Conservation (phyloP, 2,329 filamentous ascomycete species). For the Cladosporium halotolerans region DNA sequence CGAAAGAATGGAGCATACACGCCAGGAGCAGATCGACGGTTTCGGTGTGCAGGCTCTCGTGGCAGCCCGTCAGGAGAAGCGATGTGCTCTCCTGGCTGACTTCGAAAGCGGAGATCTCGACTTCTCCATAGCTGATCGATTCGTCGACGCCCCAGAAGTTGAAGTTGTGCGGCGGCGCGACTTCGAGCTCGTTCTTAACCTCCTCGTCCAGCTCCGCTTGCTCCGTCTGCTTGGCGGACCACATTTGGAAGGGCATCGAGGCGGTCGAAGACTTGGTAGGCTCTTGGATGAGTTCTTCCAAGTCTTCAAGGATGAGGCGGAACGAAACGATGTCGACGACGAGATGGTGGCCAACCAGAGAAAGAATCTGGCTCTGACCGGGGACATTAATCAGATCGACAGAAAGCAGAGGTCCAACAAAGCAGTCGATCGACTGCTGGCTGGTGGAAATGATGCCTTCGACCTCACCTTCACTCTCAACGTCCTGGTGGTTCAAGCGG, state of each 20-base stretch:
- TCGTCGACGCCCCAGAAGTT: constrained; percentile 36
- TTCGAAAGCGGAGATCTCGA: constrained; percentile 3
- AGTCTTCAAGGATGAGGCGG: constrained; percentile 34
- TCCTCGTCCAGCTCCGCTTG: neutral
- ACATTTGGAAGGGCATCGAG: constrained; percentile 24
- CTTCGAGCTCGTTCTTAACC: neutral
- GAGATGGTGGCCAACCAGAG: constrained; percentile 33
- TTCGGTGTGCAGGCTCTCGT: constrained; percentile 31
- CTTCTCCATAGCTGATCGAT: constrained; percentile 11
- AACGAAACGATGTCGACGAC: constrained; percentile 35
- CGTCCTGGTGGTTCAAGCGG: neutral
- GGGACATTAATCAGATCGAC: constrained; percentile 34
- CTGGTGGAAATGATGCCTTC: neutral
- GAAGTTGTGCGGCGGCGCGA: constrained; percentile 24
- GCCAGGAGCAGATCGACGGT: constrained; percentile 33
- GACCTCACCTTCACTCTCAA: constrained; percentile 22
- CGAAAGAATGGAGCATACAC: constrained; percentile 38
- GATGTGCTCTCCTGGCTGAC: constrained; percentile 21
- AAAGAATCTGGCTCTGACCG: constrained; percentile 29
- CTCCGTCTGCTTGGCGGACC: constrained; percentile 18
- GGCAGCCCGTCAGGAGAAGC: constrained; percentile 17
- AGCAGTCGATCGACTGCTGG: constrained; percentile 26
- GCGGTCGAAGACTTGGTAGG: constrained; percentile 28
- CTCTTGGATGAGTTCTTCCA: constrained; percentile 29
- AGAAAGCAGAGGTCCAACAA: constrained; percentile 34